These are phyloP conservation scores for Triticum dicoccoides DNA, from an alignment of 176 grass and related monocot species.

Conservation along the genomic window DNA sequence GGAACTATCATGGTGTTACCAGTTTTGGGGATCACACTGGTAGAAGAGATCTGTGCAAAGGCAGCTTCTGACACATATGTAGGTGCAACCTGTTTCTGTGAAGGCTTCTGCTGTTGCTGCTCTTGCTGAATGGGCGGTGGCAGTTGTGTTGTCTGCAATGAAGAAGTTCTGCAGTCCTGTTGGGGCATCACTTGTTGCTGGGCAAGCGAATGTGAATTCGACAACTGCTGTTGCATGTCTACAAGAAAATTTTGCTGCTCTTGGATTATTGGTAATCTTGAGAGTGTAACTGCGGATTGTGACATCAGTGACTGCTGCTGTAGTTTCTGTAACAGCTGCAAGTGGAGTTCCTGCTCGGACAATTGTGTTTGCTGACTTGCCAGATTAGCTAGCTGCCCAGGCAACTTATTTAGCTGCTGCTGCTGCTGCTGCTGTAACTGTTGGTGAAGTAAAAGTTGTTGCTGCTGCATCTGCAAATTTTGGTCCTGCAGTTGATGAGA, in stretches of 20 bases:
- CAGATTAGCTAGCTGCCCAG: constrained; percentile 55
- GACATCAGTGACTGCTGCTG: constrained; percentile 74
- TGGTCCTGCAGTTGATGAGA: constrained; percentile 51
- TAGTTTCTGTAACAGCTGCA: constrained; percentile 79
- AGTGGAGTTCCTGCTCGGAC: constrained; percentile 69
- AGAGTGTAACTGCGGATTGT: constrained; percentile 48
- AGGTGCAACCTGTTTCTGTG: constrained; percentile 53
- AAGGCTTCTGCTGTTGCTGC: constrained; percentile 44
- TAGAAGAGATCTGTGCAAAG: constrained; percentile 28
- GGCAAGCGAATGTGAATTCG: constrained; percentile 41
- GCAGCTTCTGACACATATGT: constrained; percentile 45
- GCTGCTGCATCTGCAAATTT: constrained; percentile 39
- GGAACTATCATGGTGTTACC: constrained; percentile 35
- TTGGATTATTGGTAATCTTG: constrained; percentile 58
- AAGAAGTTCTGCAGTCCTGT: constrained; percentile 46
- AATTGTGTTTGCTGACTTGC: constrained; percentile 58
- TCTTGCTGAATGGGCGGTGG: constrained; percentile 44
- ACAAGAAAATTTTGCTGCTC: constrained; percentile 81
- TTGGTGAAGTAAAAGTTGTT: constrained; percentile 60
- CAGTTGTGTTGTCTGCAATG: constrained; percentile 28
- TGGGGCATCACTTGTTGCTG: constrained; percentile 62
- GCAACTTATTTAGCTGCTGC: constrained; percentile 63
- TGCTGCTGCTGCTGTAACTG: constrained; percentile 43
- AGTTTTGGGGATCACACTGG: constrained; percentile 44
- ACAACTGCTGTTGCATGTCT: constrained; percentile 67